These are phyloP conservation scores for Boletellus ananas DNA, from an alignment of 768 basidiomycete species.

Conservation along the genomic window DNA sequence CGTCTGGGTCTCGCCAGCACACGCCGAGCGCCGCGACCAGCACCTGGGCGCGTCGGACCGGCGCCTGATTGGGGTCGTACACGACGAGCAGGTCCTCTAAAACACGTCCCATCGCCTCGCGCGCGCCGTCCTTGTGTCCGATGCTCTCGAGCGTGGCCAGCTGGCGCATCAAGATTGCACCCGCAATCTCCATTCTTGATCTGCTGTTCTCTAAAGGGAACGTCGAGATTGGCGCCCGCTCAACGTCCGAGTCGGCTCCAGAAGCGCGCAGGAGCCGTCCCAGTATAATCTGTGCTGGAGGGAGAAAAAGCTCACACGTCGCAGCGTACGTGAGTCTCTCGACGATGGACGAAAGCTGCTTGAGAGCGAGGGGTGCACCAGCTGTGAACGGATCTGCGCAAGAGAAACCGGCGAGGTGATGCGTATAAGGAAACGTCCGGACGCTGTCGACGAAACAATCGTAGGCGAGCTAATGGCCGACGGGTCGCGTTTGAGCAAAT, in stretches of 20 bases:
- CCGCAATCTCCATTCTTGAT: slow-evolving; percentile 34
- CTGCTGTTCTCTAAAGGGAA: slow-evolving; percentile 11
- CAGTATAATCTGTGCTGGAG: slow-evolving; percentile 48
- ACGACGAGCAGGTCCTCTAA: slow-evolving; percentile 47
- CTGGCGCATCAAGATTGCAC: slow-evolving; percentile 61
- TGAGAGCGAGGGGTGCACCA: slow-evolving; percentile 39
- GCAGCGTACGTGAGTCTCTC: slow-evolving; percentile 67
- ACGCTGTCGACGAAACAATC: slow-evolving; percentile 52
- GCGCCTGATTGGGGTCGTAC: slow-evolving; percentile 47
- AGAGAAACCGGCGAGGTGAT: slow-evolving; percentile 16
- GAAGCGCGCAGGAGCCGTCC: slow-evolving; percentile 7
- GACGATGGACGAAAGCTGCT: slow-evolving; percentile 56
- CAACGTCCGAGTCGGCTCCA: neutral
- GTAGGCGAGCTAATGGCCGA: slow-evolving; percentile 49
- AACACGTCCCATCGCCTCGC: slow-evolving; percentile 37
- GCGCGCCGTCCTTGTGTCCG: slow-evolving; percentile 55
- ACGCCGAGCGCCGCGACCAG: slow-evolving; percentile 54
- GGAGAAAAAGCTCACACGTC: slow-evolving; percentile 60
- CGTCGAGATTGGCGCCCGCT: slow-evolving; percentile 7
- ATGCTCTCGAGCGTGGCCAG: slow-evolving; percentile 50
- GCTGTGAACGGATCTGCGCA: slow-evolving; percentile 33
- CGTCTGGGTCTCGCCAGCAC: slow-evolving; percentile 27
- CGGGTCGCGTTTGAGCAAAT: neutral
- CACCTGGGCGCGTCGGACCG: slow-evolving; percentile 56
- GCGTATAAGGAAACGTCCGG: slow-evolving; percentile 49